Evolutionary conservation across 2,329 filamentous ascomycete genomes (phyloP).

Genomic region (Trichoderma sp.): DNA sequence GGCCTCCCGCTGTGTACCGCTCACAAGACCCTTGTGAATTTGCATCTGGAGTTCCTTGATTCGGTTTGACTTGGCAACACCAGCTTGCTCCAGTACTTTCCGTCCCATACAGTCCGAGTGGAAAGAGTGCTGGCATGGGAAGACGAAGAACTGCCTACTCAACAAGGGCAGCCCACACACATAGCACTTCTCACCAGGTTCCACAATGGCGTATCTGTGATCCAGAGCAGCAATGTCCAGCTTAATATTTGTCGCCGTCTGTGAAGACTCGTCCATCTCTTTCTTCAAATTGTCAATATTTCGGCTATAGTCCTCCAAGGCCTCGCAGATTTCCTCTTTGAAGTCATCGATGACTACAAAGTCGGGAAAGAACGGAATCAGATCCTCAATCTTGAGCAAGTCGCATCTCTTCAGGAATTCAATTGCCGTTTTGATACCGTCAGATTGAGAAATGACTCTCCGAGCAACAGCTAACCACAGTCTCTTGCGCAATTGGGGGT

Average conservation of each 20-base stretch:
- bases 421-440: slow-evolving; percentile 89
- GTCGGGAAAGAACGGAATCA: slow-evolving; percentile 98
- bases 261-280: slow-evolving; percentile 94
- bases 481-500: slow-evolving; percentile 81
- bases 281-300: slow-evolving; percentile 85
- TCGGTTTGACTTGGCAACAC: slow-evolving; percentile 71
- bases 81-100: slow-evolving; percentile 80
- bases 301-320: slow-evolving; percentile 88
- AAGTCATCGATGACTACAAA: slow-evolving; percentile 99
- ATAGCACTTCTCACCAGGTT: slow-evolving; percentile 93
- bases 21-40: slow-evolving; percentile 73
- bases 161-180: slow-evolving; percentile 83
- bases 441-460: slow-evolving; percentile 84
- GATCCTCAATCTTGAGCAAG: slow-evolving; percentile 88
- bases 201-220: slow-evolving; percentile 90
- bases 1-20: slow-evolving; percentile 72
- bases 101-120: slow-evolving; percentile 91
- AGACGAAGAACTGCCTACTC: slow-evolving; percentile 94
- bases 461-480: slow-evolving; percentile 94
- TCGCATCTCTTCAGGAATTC: slow-evolving; percentile 92
- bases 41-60: slow-evolving; percentile 85
- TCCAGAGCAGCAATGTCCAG: slow-evolving; percentile 84
- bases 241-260: slow-evolving; percentile 88
- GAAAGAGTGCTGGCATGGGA: slow-evolving; percentile 97
- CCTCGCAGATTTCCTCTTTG: slow-evolving; percentile 95